Evolutionary conservation across 2,329 filamentous ascomycete species (phyloP), one percentile per base, ranked within the genome.

Genomic region (Aspergillus niger): DNA sequence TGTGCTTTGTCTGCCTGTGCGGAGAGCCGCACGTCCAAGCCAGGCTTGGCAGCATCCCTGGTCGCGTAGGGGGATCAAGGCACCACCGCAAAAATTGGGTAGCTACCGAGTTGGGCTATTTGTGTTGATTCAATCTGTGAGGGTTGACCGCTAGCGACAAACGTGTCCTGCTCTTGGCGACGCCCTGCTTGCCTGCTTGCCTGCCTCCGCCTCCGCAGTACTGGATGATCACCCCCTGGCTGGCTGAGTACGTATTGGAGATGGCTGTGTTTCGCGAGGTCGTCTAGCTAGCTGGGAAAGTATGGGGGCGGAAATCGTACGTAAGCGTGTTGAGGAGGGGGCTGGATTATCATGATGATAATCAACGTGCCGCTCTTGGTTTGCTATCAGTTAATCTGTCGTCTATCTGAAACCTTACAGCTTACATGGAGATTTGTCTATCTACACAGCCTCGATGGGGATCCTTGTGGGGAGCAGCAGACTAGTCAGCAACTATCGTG

Each of bases 321-420:
- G 44, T 30, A 30, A 49, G n/a, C 26, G n/a, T 32, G 26, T 30
- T 28, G 47, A 28, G 44, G 26, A 26, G 11, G 32, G 26, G 47
- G 24, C 26, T 17, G 47, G 47, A 50, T 20, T 28, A 32, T 50
- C 24, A 32, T 15, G 26, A 17, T 30, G 47, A 50, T 50, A 50
- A 50, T 50, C 47, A 50, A 50, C 47, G 47, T 50, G 47, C 26
- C 11, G 26, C n/a, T 28, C 1, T 30, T 50, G 47, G 47, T 32
- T 28, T 32, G 47, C 47, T 49, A 49, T 49, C 47, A 50, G 47
- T n/a, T 10, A 26, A 28, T 28, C 22, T 15, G 26, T n/a, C 26
- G 26, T 28, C 47, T 50, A 50, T 50, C 47, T 50, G 28, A 50
- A 50, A 50, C 47, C 47, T 50, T 32, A 30, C 44, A 26, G 43